These are phyloP conservation scores for Endothia cerciana DNA, from an alignment of 2,329 filamentous ascomycete genomes.

Conservation along the genomic window DNA sequence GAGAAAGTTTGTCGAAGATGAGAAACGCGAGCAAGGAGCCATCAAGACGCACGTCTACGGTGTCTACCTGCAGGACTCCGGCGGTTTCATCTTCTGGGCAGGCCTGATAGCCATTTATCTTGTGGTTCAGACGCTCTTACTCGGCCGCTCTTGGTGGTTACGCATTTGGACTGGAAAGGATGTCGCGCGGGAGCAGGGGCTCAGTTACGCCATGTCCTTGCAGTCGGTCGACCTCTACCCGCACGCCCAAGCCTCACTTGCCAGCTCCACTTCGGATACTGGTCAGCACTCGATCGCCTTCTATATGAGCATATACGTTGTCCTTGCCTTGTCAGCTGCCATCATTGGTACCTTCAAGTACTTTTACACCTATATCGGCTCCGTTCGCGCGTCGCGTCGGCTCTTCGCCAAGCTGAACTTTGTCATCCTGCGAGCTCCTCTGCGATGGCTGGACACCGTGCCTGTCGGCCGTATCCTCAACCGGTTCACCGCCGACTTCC, in stretches of 20 bases:
- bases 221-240: constrained; percentile 48
- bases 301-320: constrained; percentile 71
- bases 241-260: constrained; percentile 34
- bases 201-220: constrained; percentile 49
- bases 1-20: constrained; percentile 77
- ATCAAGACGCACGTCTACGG: constrained; percentile 70
- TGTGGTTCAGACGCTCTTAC: constrained; percentile 55
- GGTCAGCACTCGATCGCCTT: constrained; percentile 53
- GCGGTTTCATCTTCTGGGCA: constrained; percentile 64
- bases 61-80: constrained; percentile 68
- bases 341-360: constrained; percentile 66
- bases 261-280: constrained; percentile 25
- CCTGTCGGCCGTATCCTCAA: constrained; percentile 78
- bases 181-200: constrained; percentile 41
- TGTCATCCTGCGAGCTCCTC: constrained; percentile 69
- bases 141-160: constrained; percentile 68
- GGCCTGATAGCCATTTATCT: constrained; percentile 58
- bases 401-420: constrained; percentile 71
- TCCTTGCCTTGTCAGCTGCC: constrained; percentile 59
- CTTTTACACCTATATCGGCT: constrained; percentile 65
- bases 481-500: constrained; percentile 78
- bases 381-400: constrained; percentile 68
- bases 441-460: constrained; percentile 82
- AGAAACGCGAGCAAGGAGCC: constrained; percentile 70
- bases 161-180: constrained; percentile 60